Base-by-base conservation (phyloP, 208 protist species). In the Spongospora subterranea region DNA sequence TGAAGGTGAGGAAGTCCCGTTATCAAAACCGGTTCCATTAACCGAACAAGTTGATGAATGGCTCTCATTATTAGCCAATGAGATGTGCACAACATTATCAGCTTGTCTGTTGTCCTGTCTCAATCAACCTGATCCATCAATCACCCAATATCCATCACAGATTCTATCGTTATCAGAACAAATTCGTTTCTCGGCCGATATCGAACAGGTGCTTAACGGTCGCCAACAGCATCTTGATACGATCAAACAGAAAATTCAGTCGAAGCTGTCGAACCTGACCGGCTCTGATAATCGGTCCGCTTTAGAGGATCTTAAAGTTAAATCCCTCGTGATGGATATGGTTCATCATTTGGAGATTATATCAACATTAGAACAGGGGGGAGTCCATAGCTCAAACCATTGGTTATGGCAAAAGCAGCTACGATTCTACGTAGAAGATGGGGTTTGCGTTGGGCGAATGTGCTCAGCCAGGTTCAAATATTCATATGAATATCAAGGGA, bases 401-500 rank as follows among this genome's bases (percentile, higher is more conserved):
- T 99, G 98, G 98, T 66, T 96, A 35, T 99, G 98, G 98, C 95
- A 96, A 82, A 98, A 98, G 94, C 98, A 99, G 93, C 94, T 99
- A 43, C 95, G 98, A 11, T 99, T 97, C 93, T 98, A 98, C 92
- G 77, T 97, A 17, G 66, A 65, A 20, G 93, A 96, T 77, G 88
- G 76, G 32, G 90, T 82, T 11, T 98, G 97, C 92, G 92, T 97
- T 35, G 93, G 98, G 38, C 94, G 94, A 88, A 98, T 98, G 97
- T 96, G 97, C 88, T 96, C 98, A 90, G 96, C 97, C 0, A 92
- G 96, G 92, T 98, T 99, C 93, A 92, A 94, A 76, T 99, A 99
- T 94, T 98, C 97, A 89, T 99, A 97, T 94, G 98, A 99, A 94
- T 99, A 99, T 92, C 98, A 99, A 93, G 98, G 98, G 88, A 99